phyloP scores from a whole-genome alignment of 306 rosid species.

The Quillaja saponaria region DNA sequence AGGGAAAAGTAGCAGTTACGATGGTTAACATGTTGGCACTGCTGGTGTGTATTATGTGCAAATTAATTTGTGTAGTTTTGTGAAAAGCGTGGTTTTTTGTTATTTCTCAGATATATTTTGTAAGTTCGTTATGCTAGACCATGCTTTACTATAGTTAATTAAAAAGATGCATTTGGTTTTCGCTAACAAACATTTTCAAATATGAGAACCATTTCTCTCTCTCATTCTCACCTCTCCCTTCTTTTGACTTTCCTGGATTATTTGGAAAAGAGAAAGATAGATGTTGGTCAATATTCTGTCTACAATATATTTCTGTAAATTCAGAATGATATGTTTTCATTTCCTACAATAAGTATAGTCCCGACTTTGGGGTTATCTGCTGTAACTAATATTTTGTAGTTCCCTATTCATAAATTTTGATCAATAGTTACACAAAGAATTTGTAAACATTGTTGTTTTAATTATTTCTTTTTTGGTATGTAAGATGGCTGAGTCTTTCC shows the following conservation, averaged over 20 bases:
- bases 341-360: no score
- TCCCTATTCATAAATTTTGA: no score
- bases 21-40: conserved; percentile 96
- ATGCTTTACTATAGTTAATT: neutral
- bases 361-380: no score
- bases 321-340: no score
- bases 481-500: no score
- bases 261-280: no score
- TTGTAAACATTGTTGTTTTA: no score
- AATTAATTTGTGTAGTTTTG: neutral
- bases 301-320: no score
- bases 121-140: neutral
- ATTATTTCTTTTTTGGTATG: no score
- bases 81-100: neutral
- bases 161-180: conserved; percentile 2
- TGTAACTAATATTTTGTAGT: no score
- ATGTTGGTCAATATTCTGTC: no score
- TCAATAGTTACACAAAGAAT: no score
- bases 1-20: conserved; percentile 95
- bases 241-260: neutral
- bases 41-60: conserved; percentile 61
- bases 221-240: neutral
- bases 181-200: conserved; percentile 4
- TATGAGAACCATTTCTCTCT: conserved; percentile 3
- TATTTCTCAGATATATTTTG: neutral